phyloP scores from a whole-genome alignment of 106 monocot genomes.

The Dioscorea dumetorum region DNA sequence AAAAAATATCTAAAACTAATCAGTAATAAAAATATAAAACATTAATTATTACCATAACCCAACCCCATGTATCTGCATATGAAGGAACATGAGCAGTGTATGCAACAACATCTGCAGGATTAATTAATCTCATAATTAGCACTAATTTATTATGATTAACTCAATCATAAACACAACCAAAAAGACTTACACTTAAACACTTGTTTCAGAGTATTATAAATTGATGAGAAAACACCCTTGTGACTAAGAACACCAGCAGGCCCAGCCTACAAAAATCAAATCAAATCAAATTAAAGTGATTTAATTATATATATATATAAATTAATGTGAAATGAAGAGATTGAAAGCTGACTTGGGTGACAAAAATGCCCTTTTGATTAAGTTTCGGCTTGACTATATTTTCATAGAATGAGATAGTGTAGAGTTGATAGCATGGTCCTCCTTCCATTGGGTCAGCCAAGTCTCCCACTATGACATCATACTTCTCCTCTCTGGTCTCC shows the following conservation, averaged over 20 bases:
- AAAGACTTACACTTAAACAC: conserved; percentile 64
- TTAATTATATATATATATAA: too few species aligned
- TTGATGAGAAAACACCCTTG: conserved; percentile 74
- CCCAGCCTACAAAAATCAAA: conserved; percentile 36
- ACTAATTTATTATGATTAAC: neutral
- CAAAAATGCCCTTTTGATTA: conserved; percentile 46
- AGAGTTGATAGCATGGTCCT: conserved; percentile 84
- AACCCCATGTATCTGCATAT: conserved; percentile 77
- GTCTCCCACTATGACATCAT: conserved; percentile 76
- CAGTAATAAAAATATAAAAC: too few species aligned
- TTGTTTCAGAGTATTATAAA: conserved; percentile 66
- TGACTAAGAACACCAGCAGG: conserved; percentile 80
- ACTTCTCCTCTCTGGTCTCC: conserved; percentile 50
- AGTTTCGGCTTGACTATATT: conserved; percentile 61
- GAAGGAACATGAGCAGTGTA: conserved; percentile 86
- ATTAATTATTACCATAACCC: conserved; percentile 74
- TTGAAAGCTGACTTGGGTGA: conserved; percentile 45
- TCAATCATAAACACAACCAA: neutral
- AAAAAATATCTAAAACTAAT: too few species aligned
- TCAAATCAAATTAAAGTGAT: too few species aligned
- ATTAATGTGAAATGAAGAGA: neutral
- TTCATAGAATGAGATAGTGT: conserved; percentile 82
- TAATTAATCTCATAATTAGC: too few species aligned
- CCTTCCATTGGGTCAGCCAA: conserved; percentile 78
- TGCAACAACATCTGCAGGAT: conserved; percentile 51